These are phyloP conservation scores for Ogataea allantospora DNA, from an alignment of 805 yeast genomes.

Conservation along the genomic window DNA sequence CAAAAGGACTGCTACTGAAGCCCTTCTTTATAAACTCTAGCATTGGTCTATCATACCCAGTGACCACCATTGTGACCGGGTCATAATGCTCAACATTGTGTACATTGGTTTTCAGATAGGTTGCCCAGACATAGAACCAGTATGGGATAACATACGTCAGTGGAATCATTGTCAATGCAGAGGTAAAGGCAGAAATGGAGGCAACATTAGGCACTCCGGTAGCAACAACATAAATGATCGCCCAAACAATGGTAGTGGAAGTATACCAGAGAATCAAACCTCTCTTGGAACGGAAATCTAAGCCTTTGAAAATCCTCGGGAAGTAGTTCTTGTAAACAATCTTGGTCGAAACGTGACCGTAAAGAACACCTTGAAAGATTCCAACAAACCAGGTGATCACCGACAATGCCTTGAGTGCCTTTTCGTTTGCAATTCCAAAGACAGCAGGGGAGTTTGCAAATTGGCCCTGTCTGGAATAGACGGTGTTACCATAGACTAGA, in stretches of 20 bases:
- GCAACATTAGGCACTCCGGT: slow-evolving; percentile 31
- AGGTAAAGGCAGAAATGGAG: slow-evolving; percentile 26
- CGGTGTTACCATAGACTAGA: slow-evolving; percentile 42
- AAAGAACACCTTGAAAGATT: slow-evolving; percentile 43
- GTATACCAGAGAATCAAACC: slow-evolving; percentile 28
- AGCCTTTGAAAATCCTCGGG: slow-evolving; percentile 34
- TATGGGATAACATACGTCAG: slow-evolving; percentile 30
- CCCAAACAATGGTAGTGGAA: slow-evolving; percentile 18
- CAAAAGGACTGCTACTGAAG: slow-evolving; percentile 16
- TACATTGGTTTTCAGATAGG: slow-evolving; percentile 17
- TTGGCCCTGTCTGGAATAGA: slow-evolving; percentile 47
- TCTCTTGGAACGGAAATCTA: slow-evolving; percentile 32
- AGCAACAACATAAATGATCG: slow-evolving; percentile 19
- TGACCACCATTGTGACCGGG: slow-evolving; percentile 4
- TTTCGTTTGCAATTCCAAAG: slow-evolving; percentile 38
- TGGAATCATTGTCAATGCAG: slow-evolving; percentile 30
- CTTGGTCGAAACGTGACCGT: slow-evolving; percentile 47
- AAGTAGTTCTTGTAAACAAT: slow-evolving; percentile 41
- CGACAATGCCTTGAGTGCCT: slow-evolving; percentile 36
- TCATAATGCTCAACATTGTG: slow-evolving; percentile 7
- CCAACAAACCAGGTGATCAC: slow-evolving; percentile 40
- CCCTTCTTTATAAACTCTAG: slow-evolving; percentile 14
- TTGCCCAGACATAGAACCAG: slow-evolving; percentile 24
- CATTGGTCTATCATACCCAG: slow-evolving; percentile 4
- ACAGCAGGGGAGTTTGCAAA: slow-evolving; percentile 43